Evolutionary conservation across 2,329 filamentous ascomycete species (phyloP).

Genomic region (Clonostachys rhizophaga): DNA sequence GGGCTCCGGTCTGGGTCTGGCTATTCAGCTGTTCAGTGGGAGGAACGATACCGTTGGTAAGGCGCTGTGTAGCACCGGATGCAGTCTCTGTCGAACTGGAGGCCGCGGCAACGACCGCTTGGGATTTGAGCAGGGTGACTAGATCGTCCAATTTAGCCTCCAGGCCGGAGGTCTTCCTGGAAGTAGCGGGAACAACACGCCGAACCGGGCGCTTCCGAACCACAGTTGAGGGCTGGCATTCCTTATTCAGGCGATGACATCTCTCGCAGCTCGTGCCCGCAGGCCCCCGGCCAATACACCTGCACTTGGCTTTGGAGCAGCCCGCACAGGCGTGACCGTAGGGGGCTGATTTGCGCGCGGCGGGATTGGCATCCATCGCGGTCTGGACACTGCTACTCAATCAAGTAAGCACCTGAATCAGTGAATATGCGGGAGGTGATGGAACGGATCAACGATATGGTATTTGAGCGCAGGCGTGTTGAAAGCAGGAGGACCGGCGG

Average conservation of each 20-base stretch:
- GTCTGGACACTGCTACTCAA: too few relatives aligned
- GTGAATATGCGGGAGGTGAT: too few relatives aligned
- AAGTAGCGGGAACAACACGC: slow-evolving; percentile 4
- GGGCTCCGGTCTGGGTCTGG: too few relatives aligned
- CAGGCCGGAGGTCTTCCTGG: slow-evolving; percentile 18
- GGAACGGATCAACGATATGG: too few relatives aligned
- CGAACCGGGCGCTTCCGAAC: slow-evolving; percentile 27
- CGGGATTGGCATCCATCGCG: too few relatives aligned
- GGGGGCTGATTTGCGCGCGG: neutral
- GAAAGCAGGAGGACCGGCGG: too few relatives aligned
- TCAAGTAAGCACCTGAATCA: too few relatives aligned
- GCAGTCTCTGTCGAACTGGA: neutral
- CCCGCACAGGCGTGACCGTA: slow-evolving; percentile 39
- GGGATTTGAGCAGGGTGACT: too few relatives aligned
- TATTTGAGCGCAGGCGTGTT: too few relatives aligned
- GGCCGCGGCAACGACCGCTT: neutral
- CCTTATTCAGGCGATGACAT: slow-evolving; percentile 39
- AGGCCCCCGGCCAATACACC: slow-evolving; percentile 31
- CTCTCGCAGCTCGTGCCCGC: slow-evolving; percentile 27
- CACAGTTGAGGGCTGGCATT: slow-evolving; percentile 37
- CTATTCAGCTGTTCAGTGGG: too few relatives aligned
- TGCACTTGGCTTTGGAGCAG: slow-evolving; percentile 41
- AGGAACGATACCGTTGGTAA: too few relatives aligned
- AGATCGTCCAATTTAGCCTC: slow-evolving; percentile 30
- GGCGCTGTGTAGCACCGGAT: neutral